Evolutionary conservation across 257 asterid species (phyloP), one percentile per base, ranked within the genome.

Genomic region (Solanum habrochaites): DNA sequence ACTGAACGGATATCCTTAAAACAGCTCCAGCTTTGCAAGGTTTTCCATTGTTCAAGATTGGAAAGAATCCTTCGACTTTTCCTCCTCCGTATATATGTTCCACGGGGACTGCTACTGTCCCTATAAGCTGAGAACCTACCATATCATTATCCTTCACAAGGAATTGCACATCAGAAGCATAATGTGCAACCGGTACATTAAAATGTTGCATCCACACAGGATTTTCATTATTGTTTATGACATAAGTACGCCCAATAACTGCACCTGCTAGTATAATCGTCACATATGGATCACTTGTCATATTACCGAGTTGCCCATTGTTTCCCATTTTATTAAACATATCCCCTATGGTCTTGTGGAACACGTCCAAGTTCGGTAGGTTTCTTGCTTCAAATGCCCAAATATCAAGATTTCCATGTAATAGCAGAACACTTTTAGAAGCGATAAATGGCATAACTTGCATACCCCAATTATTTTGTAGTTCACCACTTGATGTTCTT

Each of bases 361-460:
- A 95, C 99, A 97, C 90, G 85, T 96, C 99, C 99, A 97, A 94
- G 91, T 97, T 97, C 25, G 99, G 99, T 75, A 97, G 98, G 90
- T 97, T 96, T 87, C 95, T 97, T 3, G 99, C 99, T 85, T 96
- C 98, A 60, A 88, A 85, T n/a, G 94, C 93, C 97, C 96, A 95
- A 62, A 97, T 91, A 87, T 95, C 99, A 86, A 97, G 92, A 90
- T 96, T 92, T 29, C 99, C 99, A 47, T 97, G 99, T 62, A 97
- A 90, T 71, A 94, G 97, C 87, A 95, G 80, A 73, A 91, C 90
- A 89, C 91, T 97, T 86, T 89, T 92, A 16, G 93, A 83, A 60
- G 98, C 86, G 7, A 94, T 71, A 77, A 91, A 86, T 21, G 92
- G 94, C 90, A 92, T 92, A 83, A 97, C 89, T 92, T 94, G 97